These are phyloP conservation scores for Arthroderma sp. DNA, from an alignment of 2,329 filamentous ascomycete species.

Conservation along the genomic window DNA sequence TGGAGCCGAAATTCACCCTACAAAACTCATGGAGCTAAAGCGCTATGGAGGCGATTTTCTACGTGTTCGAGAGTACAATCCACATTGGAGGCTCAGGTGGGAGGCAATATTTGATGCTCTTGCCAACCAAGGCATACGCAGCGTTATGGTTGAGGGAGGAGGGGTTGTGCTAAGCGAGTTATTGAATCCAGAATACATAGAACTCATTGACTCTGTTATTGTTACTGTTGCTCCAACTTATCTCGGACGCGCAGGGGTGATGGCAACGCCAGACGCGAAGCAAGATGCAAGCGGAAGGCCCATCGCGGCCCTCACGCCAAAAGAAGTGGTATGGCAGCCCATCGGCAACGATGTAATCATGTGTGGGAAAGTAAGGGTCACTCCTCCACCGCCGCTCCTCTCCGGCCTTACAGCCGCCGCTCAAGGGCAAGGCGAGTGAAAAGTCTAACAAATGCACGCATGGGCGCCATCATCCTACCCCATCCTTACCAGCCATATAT, in stretches of 20 bases:
- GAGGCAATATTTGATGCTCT: slow-evolving; percentile 47
- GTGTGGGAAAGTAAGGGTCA: slow-evolving; percentile 47
- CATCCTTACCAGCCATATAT: no score
- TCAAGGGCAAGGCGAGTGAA: slow-evolving; percentile 3
- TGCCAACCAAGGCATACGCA: slow-evolving; percentile 48
- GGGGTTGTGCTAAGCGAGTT: slow-evolving; percentile 70
- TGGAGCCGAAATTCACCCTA: slow-evolving; percentile 32
- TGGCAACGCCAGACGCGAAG: slow-evolving; percentile 56
- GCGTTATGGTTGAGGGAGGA: slow-evolving; percentile 88
- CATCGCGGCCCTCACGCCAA: slow-evolving; percentile 51
- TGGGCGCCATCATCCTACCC: no score
- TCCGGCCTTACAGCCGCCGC: slow-evolving; percentile 12
- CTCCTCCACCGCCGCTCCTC: slow-evolving; percentile 8
- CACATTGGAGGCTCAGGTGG: slow-evolving; percentile 47
- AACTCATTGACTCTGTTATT: slow-evolving; percentile 64
- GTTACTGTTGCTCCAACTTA: slow-evolving; percentile 83
- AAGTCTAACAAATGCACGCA: background rate
- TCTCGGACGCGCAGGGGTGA: slow-evolving; percentile 71
- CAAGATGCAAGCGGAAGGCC: slow-evolving; percentile 38
- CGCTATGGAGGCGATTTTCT: slow-evolving; percentile 35
- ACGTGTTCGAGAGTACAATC: slow-evolving; percentile 26
- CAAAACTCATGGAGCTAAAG: slow-evolving; percentile 33
- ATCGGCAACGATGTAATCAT: slow-evolving; percentile 74
- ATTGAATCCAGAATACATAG: slow-evolving; percentile 47
- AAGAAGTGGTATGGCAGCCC: slow-evolving; percentile 58